Percentiles rank a stretch among this genome's conserved stretches.
phyloP scores from a whole-genome alignment of 2,329 filamentous ascomycete genomes.

The Penicillium sp. region DNA sequence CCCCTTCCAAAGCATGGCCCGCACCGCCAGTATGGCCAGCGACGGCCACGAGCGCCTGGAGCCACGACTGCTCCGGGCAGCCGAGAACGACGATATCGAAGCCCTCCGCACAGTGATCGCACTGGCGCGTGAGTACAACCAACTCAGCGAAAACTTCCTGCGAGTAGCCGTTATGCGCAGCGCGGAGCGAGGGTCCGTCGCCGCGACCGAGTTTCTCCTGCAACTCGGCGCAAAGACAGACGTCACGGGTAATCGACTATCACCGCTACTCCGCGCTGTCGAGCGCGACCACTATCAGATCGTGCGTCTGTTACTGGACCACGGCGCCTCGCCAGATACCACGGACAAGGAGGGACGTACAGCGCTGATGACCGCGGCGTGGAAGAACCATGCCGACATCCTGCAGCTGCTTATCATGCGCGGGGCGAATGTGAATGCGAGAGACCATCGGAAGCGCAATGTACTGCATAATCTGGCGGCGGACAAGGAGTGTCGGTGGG shows the following conservation, averaged over 20 bases:
- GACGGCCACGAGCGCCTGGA: conserved; percentile 48
- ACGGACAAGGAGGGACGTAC: conserved; percentile 55
- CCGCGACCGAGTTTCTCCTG: conserved; percentile 45
- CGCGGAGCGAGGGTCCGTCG: conserved; percentile 45
- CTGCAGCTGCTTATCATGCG: conserved; percentile 46
- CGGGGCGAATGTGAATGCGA: conserved; percentile 45
- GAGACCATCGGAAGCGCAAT: conserved; percentile 40
- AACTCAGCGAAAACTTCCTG: conserved; percentile 47
- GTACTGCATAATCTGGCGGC: conserved; percentile 53
- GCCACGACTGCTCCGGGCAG: conserved; percentile 50
- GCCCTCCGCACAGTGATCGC: conserved; percentile 41
- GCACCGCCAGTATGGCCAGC: conserved; percentile 43
- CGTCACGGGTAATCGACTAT: conserved; percentile 36
- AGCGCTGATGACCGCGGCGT: conserved; percentile 53
- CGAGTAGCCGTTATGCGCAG: conserved; percentile 49
- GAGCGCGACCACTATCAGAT: conserved; percentile 52
- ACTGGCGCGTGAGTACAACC: conserved; percentile 42
- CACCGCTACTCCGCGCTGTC: conserved; percentile 48
- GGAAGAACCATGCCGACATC: conserved; percentile 49
- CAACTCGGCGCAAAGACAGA: conserved; percentile 47
- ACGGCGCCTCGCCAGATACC: conserved; percentile 41
- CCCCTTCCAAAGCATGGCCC: conserved; percentile 29
- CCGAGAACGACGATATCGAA: conserved; percentile 45
- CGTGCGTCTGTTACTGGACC: conserved; percentile 50
- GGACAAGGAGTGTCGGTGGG: conserved; percentile 50